These are phyloP conservation scores for Nicotiana sylvestris DNA, from an alignment of 257 asterid genomes.

Conservation along the genomic window DNA sequence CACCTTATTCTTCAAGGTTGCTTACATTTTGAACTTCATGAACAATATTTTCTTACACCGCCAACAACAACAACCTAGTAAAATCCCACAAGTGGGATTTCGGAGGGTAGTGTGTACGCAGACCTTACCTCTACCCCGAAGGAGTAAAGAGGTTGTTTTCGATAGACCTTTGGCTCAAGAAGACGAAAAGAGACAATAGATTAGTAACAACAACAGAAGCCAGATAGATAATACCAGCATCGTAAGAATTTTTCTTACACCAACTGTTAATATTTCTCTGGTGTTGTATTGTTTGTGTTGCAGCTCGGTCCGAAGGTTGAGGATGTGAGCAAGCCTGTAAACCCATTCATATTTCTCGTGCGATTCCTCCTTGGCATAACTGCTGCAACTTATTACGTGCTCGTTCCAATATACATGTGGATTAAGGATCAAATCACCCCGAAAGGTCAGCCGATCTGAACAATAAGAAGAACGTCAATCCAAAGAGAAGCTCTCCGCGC, in stretches of 20 bases:
- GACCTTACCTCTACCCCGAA: too few species aligned
- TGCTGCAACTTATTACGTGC: constrained; percentile 34
- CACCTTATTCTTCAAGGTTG: background rate
- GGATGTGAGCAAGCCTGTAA: constrained; percentile 37
- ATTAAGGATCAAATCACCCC: constrained; percentile 37
- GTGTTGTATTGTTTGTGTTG: background rate
- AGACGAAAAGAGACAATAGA: too few species aligned
- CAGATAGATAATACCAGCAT: too few species aligned
- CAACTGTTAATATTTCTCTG: background rate
- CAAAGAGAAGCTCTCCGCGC: background rate
- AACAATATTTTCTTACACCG: too few species aligned
- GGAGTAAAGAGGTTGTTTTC: too few species aligned
- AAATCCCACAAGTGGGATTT: too few species aligned
- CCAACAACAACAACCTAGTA: too few species aligned
- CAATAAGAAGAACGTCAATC: background rate
- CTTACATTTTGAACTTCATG: background rate
- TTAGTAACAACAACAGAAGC: too few species aligned
- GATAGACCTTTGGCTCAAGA: too few species aligned
- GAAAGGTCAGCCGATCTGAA: constrained; percentile 35
- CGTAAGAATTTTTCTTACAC: background rate
- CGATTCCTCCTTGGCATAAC: constrained; percentile 32
- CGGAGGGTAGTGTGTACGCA: too few species aligned
- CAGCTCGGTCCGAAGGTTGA: constrained; percentile 43
- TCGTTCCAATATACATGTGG: constrained; percentile 46
- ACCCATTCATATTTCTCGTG: constrained; percentile 27